Conservation (phyloP, 2,329 filamentous ascomycete genomes). For the Colletotrichum noveboracense region DNA sequence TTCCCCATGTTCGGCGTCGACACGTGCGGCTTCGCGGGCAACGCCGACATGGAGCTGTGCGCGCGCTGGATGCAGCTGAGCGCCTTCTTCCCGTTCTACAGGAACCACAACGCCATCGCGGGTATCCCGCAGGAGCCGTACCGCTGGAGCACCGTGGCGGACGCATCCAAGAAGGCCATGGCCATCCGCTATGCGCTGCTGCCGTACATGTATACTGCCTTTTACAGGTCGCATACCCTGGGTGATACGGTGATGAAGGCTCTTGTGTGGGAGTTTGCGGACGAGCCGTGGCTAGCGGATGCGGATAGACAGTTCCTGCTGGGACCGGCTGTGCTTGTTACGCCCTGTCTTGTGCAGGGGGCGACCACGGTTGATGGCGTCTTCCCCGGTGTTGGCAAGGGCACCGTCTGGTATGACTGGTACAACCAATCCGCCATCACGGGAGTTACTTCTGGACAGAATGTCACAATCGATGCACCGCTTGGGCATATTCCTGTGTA, state of each 20-base stretch:
- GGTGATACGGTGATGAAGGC: conserved; percentile 77
- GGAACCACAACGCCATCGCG: conserved; percentile 73
- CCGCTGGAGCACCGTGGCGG: conserved; percentile 68
- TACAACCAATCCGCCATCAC: conserved; percentile 67
- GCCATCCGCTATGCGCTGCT: conserved; percentile 72
- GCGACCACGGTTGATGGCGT: conserved; percentile 67
- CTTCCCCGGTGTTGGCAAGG: conserved; percentile 62
- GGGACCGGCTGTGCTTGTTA: conserved; percentile 68
- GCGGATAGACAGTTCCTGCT: conserved; percentile 77
- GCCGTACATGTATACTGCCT: conserved; percentile 78
- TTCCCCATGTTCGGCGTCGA: conserved; percentile 80
- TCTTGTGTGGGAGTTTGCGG: conserved; percentile 75
- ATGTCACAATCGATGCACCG: conserved; percentile 23
- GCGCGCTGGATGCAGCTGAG: conserved; percentile 75
- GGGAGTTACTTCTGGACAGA: conserved; percentile 40
- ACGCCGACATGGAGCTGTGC: conserved; percentile 73
- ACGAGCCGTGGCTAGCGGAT: conserved; percentile 70
- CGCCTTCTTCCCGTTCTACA: conserved; percentile 80
- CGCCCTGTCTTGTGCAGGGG: conserved; percentile 69
- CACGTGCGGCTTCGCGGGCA: conserved; percentile 73
- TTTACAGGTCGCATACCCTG: conserved; percentile 68
- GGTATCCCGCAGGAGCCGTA: conserved; percentile 74
- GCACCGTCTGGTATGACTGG: conserved; percentile 78
- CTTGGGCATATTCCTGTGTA: conserved; percentile 69
- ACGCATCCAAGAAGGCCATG: conserved; percentile 71